phyloP scores from a whole-genome alignment of 495 filamentous ascomycete species.

The Neurospora sp. region DNA sequence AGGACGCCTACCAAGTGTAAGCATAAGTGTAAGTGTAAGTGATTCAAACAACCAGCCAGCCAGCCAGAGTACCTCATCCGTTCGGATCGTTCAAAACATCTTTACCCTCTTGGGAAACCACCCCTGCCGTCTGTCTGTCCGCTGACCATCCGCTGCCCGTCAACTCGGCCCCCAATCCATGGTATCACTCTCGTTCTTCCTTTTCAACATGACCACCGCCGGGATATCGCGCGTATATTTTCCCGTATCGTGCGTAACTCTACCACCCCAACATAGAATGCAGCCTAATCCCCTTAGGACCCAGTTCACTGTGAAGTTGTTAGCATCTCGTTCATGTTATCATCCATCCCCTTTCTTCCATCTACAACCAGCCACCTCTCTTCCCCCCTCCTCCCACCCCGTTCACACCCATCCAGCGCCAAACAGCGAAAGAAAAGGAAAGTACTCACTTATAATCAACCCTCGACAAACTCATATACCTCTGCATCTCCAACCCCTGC shows the following conservation, averaged over 20 bases:
- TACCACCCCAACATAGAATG: conserved; percentile 32
- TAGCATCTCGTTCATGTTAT: neutral
- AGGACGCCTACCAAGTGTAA: neutral
- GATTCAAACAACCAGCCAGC: neutral
- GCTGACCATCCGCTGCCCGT: neutral
- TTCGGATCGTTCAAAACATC: neutral
- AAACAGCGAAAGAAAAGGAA: neutral
- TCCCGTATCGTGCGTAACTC: neutral
- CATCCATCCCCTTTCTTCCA: neutral
- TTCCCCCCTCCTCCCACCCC: no score
- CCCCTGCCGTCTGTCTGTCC: neutral
- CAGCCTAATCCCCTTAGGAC: conserved; percentile 30
- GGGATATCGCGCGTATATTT: neutral
- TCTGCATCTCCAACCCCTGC: conserved; percentile 27
- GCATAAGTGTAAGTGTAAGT: neutral
- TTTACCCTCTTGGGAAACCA: neutral
- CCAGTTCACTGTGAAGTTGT: conserved; percentile 23
- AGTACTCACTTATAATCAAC: conserved; percentile 41
- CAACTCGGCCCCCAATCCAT: neutral
- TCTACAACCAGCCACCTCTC: neutral
- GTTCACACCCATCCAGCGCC: no score
- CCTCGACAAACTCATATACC: conserved; percentile 34
- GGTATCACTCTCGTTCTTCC: neutral
- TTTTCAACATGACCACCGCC: neutral
- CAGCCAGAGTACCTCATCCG: neutral